A percentile compares a stretch with the other conserved stretches of the same genome.
These are phyloP conservation scores for Brassica incana DNA, from an alignment of 345 rosid genomes.

Conservation along the genomic window DNA sequence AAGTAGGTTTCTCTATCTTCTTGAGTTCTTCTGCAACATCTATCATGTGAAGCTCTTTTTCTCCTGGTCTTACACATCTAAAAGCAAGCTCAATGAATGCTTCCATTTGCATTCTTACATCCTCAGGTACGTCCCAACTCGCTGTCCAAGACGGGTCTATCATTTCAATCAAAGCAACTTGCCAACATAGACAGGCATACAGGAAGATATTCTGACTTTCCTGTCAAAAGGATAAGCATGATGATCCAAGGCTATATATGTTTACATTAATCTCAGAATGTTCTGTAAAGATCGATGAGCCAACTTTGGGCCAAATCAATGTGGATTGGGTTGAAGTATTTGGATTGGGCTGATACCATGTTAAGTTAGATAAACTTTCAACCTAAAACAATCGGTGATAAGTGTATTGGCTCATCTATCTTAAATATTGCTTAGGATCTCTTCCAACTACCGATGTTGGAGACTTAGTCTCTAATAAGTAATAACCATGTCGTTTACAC, in stretches of 20 bases:
- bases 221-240: background rate
- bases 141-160: conserved; percentile 18
- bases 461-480: too few relatives aligned
- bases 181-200: conserved; percentile 12
- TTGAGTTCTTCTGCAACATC: conserved; percentile 15
- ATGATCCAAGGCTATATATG: background rate
- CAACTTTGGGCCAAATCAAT: too few relatives aligned
- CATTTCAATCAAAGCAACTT: conserved; percentile 1
- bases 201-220: background rate
- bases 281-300: too few relatives aligned
- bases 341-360: too few relatives aligned
- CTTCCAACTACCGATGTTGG: too few relatives aligned
- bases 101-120: conserved; percentile 20
- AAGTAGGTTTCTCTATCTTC: background rate
- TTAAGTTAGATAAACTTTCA: too few relatives aligned
- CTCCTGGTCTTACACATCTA: conserved; percentile 26
- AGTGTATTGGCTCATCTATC: too few relatives aligned
- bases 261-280: background rate
- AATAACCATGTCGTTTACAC: conserved; percentile 9
- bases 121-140: background rate
- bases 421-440: too few relatives aligned
- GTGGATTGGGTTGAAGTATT: too few relatives aligned
- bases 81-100: conserved; percentile 30
- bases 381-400: too few relatives aligned
- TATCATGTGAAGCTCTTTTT: background rate